Evolutionary conservation across 169 alveolate species (phyloP), one percentile per base, ranked within the genome.

Genomic region (Babesia ovis): DNA sequence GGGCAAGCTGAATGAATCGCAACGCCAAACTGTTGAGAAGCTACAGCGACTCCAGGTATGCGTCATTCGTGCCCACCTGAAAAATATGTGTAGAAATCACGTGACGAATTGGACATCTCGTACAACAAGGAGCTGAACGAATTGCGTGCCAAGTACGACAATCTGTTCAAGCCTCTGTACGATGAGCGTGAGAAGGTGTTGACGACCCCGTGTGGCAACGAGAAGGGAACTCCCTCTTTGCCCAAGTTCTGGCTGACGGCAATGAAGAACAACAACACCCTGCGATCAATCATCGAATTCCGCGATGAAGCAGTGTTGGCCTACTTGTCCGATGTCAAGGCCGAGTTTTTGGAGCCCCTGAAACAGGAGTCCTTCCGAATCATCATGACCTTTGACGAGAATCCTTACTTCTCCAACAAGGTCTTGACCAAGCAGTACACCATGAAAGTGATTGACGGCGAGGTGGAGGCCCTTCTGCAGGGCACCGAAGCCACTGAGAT

Each of bases 171-270:
- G 27, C 93, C 93, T 3, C 50, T 89, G 56, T 89, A 84, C 71
- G 91, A 89, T 20, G 80, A 72, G 46, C 70, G 89, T 29, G 70
- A 41, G 20, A 62, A 81, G 75, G 74, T 46, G 8, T 61, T 81
- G 31, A 81, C 89, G 16, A 43, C 48, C 23, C 85, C 89, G 41
- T 56, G 61, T 42, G 89, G 89, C 1, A 31, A 25, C 53, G 85
- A 81, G 32, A 55, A 72, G 56, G 89, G 89, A 16, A 81, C 89
- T 2, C 89, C 89, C 34, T 58, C 86, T 35, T 66, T 89, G 27
- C 93, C 93, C n/a, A 85, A 73, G 51, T 89, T 89, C 77, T 89
- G 93, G 93, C 51, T 89, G 39, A 80, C 91, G 51, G 93, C 93
- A 14, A 85, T 89, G 85, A 84, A 85, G 41, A 89, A 89, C 68